Evolutionary conservation across 257 asterid species (phyloP).

Genomic region (Marsdenia floribunda): DNA sequence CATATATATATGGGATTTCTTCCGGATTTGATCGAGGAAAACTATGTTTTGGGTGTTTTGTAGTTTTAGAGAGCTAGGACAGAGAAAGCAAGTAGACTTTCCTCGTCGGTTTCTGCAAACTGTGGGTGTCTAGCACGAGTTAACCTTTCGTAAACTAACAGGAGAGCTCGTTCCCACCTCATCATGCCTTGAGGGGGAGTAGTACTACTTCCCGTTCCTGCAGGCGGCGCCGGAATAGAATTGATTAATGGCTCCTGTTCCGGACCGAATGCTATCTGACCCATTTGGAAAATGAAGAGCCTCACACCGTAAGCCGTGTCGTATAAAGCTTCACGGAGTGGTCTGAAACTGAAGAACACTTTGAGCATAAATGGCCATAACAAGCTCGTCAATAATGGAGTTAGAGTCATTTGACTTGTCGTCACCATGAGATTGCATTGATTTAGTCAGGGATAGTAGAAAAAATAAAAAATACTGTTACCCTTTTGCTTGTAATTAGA

Average conservation of each 20-base stretch:
- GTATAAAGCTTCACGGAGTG: slow-evolving; percentile 32
- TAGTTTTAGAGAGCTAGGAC: slow-evolving; percentile 28
- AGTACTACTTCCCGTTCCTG: neutral
- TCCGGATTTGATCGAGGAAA: too few species aligned
- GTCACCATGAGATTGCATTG: slow-evolving; percentile 13
- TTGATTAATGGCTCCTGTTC: neutral
- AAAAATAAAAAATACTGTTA: too few species aligned
- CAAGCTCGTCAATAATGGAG: slow-evolving; percentile 33
- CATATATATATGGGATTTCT: too few species aligned
- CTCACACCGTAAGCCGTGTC: slow-evolving; percentile 23
- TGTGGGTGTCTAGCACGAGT: slow-evolving; percentile 33
- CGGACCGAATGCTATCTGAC: slow-evolving; percentile 33
- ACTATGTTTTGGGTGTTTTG: too few species aligned
- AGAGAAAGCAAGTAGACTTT: slow-evolving; percentile 42
- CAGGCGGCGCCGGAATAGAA: neutral
- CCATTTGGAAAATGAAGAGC: slow-evolving; percentile 52
- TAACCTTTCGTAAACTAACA: slow-evolving; percentile 39
- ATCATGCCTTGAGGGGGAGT: slow-evolving; percentile 8
- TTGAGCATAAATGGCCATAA: slow-evolving; percentile 53
- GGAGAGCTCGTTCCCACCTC: slow-evolving; percentile 61
- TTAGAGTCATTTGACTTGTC: slow-evolving; percentile 12
- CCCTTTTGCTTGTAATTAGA: neutral
- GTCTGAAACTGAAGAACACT: slow-evolving; percentile 35
- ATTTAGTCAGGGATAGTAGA: too few species aligned
- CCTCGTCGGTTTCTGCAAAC: slow-evolving; percentile 35